Base-by-base conservation (phyloP, 371 early-diverging fungal genomes). In the Rhizopus sp. region DNA sequence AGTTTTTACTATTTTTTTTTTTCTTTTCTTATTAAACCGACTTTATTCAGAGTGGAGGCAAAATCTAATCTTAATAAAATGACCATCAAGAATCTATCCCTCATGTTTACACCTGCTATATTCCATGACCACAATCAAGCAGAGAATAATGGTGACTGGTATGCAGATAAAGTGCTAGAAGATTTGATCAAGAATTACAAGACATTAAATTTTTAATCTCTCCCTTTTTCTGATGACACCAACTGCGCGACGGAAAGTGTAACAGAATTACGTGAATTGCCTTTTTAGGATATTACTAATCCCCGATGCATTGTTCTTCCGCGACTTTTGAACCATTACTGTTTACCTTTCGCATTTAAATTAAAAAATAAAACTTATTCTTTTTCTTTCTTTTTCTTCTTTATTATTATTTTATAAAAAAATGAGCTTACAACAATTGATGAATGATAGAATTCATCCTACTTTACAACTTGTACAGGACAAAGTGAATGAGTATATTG, bases 121-220 rank as follows among this genome's bases (percentile, higher is more conserved):
- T 85, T 85, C 61, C 85, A 85, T 31, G 85, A 85, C 32, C 78
- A 78, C 29, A 81, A 80, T 59, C 78, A 78, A 44, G 79, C 76
- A 39, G 71, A 74, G 30, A 64, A 63, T 29, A 62, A 63, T 2
- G 73, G 73, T n/a, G 80, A 80, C 59, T 77, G 77, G 75, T 68
- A 66, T 17, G 56, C 68, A 5, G 75, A 75, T 42, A 66, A 59
- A 16, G 73, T 80, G 7, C 49, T 80, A 34, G 72, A 77, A 37
- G 80, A 80, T 57, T 57, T 80, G 10, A 56, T 77, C 8, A 8
- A 56, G 2, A 45, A 70, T 31, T 56, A 68, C 37, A 66, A 76
- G 3, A 63, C 53, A 2, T 17, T 79, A 29, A 46, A 29, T 2
- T 23, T 23, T 23, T 23, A 23, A 23, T 23, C 2, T 23, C 23